phyloP scores from a whole-genome alignment of 805 yeast genomes.

The Suhomyces vadensis region DNA sequence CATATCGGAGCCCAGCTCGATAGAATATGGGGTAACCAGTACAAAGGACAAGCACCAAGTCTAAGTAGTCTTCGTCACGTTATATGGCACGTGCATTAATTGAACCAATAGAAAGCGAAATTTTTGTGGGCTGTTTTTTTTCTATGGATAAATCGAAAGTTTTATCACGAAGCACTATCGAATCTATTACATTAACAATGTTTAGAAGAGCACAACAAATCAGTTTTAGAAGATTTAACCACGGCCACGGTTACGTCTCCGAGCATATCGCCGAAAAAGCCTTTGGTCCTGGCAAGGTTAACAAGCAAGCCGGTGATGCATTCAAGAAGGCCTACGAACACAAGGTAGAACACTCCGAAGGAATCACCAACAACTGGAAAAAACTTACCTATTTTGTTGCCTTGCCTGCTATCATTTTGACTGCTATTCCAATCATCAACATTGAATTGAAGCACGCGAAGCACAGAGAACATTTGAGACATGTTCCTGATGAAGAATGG shows the following conservation, averaged over 20 bases:
- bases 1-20: too few species aligned
- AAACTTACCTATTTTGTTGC: conserved; percentile 80
- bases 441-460: conserved; percentile 86
- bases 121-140: conserved; percentile 7
- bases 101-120: conserved; percentile 8
- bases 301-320: conserved; percentile 69
- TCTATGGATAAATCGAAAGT: conserved; percentile 1
- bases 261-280: conserved; percentile 42
- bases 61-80: too few species aligned
- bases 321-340: conserved; percentile 63
- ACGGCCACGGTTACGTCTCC: conserved; percentile 44
- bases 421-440: conserved; percentile 78
- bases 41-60: too few species aligned
- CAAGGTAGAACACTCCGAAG: conserved; percentile 75
- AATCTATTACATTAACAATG: conserved; percentile 22
- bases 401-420: conserved; percentile 72
- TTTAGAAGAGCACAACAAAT: conserved; percentile 39
- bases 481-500: conserved; percentile 86
- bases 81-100: background rate
- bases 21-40: too few species aligned
- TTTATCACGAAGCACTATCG: conserved; percentile 3
- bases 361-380: conserved; percentile 80
- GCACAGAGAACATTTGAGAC: conserved; percentile 77
- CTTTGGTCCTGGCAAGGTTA: conserved; percentile 35
- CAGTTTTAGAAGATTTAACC: conserved; percentile 42